Percentiles rank a stretch among this genome's conserved stretches.
These are phyloP conservation scores for Malassezia arunalokei DNA, from an alignment of 1,284 basidiomycete genomes.

Conservation along the genomic window DNA sequence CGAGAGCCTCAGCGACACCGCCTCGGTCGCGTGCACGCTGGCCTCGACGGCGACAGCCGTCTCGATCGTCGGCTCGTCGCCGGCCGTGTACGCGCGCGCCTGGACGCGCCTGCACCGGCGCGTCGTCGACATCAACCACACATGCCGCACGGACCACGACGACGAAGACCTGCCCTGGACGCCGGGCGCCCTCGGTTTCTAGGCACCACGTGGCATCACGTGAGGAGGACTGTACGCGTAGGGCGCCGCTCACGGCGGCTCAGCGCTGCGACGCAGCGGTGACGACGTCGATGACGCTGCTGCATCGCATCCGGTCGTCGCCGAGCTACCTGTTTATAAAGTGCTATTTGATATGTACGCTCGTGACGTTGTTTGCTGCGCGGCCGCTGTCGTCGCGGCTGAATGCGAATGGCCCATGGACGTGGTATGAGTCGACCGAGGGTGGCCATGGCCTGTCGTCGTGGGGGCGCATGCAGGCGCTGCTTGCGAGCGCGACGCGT, in stretches of 20 bases:
- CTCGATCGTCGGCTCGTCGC: neutral
- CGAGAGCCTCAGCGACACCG: neutral
- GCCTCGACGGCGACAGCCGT: slow-evolving; percentile 1
- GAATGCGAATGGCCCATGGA: slow-evolving; percentile 8
- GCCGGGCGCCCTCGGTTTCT: slow-evolving; percentile 9
- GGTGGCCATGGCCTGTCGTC: slow-evolving; percentile 9
- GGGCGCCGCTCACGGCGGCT: neutral
- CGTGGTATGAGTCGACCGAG: slow-evolving; percentile 14
- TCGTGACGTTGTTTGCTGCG: slow-evolving; percentile 37
- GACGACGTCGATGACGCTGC: slow-evolving; percentile 4
- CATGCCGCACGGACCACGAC: slow-evolving; percentile 4
- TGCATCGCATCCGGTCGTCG: slow-evolving; percentile 22
- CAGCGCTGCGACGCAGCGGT: neutral
- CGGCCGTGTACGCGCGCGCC: neutral
- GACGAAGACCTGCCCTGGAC: slow-evolving; percentile 16
- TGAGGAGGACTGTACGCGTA: neutral
- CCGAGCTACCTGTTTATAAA: slow-evolving; percentile 39
- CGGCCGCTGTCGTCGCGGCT: slow-evolving; percentile 34
- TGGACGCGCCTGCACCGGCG: neutral
- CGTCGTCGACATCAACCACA: neutral
- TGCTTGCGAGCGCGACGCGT: slow-evolving; percentile 4
- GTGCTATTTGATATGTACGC: slow-evolving; percentile 33
- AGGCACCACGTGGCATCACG: neutral
- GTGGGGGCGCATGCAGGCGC: slow-evolving; percentile 11
- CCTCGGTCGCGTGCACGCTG: neutral